Evolutionary conservation across 768 basidiomycete genomes (phyloP).

Genomic region (Pisolithus orientalis): DNA sequence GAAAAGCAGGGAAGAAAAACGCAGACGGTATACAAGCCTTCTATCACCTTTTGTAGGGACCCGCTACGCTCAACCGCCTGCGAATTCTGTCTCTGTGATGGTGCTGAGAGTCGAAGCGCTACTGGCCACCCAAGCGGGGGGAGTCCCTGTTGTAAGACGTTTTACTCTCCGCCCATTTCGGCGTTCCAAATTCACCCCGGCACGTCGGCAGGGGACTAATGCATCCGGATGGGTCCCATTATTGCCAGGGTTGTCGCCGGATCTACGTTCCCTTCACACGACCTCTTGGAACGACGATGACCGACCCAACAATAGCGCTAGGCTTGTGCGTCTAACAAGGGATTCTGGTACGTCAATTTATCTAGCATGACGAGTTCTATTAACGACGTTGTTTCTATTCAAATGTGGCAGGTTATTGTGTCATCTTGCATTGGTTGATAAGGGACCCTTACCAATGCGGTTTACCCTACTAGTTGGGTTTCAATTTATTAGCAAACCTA

Average conservation of each 20-base stretch:
- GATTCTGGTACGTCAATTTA: too few relatives aligned
- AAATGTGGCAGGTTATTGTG: neutral
- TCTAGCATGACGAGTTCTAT: neutral
- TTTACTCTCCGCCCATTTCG: slow-evolving; percentile 23
- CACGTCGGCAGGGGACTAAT: slow-evolving; percentile 16
- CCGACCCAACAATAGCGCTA: too few relatives aligned
- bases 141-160: slow-evolving; percentile 18
- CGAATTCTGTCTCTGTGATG: slow-evolving; percentile 34
- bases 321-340: too few relatives aligned
- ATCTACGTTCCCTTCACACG: too few relatives aligned
- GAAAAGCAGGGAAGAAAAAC: slow-evolving; percentile 27
- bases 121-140: slow-evolving; percentile 20
- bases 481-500: slow-evolving; percentile 29
- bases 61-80: slow-evolving; percentile 31
- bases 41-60: slow-evolving; percentile 33
- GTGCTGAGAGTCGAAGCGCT: slow-evolving; percentile 32
- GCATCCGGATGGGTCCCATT: neutral
- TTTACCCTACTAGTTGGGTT: slow-evolving; percentile 30
- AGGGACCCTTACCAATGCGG: slow-evolving; percentile 14
- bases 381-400: neutral
- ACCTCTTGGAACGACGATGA: too few relatives aligned
- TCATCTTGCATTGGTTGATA: slow-evolving; percentile 4
- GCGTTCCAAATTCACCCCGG: slow-evolving; percentile 12
- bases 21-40: slow-evolving; percentile 34
- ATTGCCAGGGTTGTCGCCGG: too few relatives aligned